A percentile compares a stretch with the other conserved stretches of the same genome.
Conservation (phyloP, 2,329 filamentous ascomycete genomes). For the Onygenales sp. region DNA sequence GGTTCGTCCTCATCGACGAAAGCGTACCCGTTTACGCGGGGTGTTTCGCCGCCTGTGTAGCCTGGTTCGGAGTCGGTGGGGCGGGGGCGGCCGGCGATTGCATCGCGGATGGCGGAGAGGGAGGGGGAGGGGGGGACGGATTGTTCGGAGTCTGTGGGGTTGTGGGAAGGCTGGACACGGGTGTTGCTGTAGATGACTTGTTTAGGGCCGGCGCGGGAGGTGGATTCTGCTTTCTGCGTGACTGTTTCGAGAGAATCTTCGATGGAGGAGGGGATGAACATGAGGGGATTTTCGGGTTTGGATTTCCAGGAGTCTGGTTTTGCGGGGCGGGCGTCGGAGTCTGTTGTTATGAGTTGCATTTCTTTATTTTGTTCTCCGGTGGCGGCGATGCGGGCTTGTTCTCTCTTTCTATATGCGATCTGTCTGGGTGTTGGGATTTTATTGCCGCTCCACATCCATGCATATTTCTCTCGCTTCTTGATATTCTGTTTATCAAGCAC, state of each 20-base stretch:
- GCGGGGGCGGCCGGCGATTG: constrained; percentile 64
- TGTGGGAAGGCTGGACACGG: constrained; percentile 50
- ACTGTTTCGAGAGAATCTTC: constrained; percentile 50
- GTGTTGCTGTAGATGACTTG: constrained; percentile 76
- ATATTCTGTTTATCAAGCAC: constrained; percentile 84
- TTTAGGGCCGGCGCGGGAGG: constrained; percentile 67
- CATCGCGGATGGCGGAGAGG: constrained; percentile 72
- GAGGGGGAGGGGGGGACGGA: constrained; percentile 65
- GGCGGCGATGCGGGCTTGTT: constrained; percentile 12
- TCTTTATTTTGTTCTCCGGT: constrained; percentile 22
- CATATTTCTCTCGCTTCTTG: constrained; percentile 73
- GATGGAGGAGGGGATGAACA: constrained; percentile 56
- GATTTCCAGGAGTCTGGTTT: constrained; percentile 67
- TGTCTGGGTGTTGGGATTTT: constrained; percentile 60
- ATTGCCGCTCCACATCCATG: constrained; percentile 82
- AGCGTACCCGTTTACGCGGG: constrained; percentile 82
- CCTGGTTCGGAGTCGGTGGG: constrained; percentile 52
- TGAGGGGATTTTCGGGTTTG: constrained; percentile 69
- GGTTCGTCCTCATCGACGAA: constrained; percentile 73
- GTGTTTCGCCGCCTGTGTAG: constrained; percentile 64
- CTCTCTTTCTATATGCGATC: constrained; percentile 43
- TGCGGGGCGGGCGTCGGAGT: constrained; percentile 60
- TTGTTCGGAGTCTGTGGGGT: constrained; percentile 26
- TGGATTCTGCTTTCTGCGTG: constrained; percentile 57
- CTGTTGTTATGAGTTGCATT: constrained; percentile 52